These are phyloP conservation scores for Wickerhamiella occidentalis DNA, from an alignment of 805 yeast species.

Conservation along the genomic window DNA sequence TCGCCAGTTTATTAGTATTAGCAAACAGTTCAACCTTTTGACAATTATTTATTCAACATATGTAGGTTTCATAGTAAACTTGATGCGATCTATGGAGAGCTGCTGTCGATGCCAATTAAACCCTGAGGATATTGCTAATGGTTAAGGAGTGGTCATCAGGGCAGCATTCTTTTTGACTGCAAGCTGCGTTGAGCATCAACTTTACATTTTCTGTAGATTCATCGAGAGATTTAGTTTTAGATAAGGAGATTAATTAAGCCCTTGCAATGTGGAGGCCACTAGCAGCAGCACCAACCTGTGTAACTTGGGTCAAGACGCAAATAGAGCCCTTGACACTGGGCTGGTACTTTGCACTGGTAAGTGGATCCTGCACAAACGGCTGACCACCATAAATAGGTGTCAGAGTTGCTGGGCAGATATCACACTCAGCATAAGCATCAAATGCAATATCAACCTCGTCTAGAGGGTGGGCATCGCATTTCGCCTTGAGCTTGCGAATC, in stretches of 20 bases:
- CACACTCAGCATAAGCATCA: constrained; percentile 84
- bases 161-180: too few species aligned
- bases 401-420: constrained; percentile 72
- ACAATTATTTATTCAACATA: background rate
- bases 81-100: background rate
- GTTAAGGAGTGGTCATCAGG: too few species aligned
- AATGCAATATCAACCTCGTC: constrained; percentile 87
- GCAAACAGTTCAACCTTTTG: background rate
- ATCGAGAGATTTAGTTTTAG: background rate
- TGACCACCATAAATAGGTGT: constrained; percentile 82
- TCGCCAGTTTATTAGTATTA: background rate
- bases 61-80: background rate
- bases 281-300: constrained; percentile 81
- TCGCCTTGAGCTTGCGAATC: constrained; percentile 69
- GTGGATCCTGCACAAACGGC: constrained; percentile 58
- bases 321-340: constrained; percentile 63
- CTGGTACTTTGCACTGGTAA: constrained; percentile 83
- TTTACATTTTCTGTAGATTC: too few species aligned
- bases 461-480: constrained; percentile 65
- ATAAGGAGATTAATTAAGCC: background rate
- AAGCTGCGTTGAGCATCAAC: too few species aligned
- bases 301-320: constrained; percentile 62
- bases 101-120: too few species aligned
- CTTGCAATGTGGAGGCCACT: constrained; percentile 55
- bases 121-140: too few species aligned